These are phyloP conservation scores for Alternaria angustiovoidea DNA, from an alignment of 2,329 filamentous ascomycete genomes.

Conservation along the genomic window DNA sequence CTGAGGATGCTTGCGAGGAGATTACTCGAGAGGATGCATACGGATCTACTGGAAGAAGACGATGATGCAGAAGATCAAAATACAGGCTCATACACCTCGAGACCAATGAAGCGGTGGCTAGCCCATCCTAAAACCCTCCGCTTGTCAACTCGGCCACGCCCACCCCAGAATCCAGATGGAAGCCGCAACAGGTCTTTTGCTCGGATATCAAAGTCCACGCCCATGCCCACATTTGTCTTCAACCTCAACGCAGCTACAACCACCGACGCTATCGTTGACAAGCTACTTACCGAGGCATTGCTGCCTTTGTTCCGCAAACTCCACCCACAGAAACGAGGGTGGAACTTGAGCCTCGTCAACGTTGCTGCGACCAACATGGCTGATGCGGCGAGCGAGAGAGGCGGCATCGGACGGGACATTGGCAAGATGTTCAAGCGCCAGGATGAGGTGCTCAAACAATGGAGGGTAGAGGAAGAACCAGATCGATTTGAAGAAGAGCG, in stretches of 20 bases:
- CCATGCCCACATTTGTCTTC: conserved; percentile 79
- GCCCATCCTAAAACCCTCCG: conserved; percentile 83
- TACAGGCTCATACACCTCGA: neutral
- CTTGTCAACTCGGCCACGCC: conserved; percentile 75
- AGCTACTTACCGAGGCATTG: conserved; percentile 73
- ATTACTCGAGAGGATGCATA: conserved; percentile 78
- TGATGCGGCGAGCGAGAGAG: conserved; percentile 56
- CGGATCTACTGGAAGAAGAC: conserved; percentile 72
- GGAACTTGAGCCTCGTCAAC: conserved; percentile 86
- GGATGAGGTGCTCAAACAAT: conserved; percentile 72
- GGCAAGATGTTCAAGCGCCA: conserved; percentile 82
- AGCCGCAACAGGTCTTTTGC: conserved; percentile 67
- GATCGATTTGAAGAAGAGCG: too few relatives aligned
- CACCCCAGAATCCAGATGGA: conserved; percentile 61
- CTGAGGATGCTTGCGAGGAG: conserved; percentile 73
- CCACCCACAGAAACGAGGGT: conserved; percentile 72
- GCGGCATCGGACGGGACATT: conserved; percentile 73
- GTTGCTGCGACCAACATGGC: conserved; percentile 87
- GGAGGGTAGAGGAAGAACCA: conserved; percentile 58
- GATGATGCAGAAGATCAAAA: conserved; percentile 35
- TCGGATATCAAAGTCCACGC: conserved; percentile 77
- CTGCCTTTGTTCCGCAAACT: conserved; percentile 77
- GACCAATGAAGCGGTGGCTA: conserved; percentile 66
- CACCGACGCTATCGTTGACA: conserved; percentile 68
- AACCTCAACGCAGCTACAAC: conserved; percentile 54